Base-by-base conservation (phyloP, 108 stramenopile genomes). In the Parietichytrium sp. region DNA sequence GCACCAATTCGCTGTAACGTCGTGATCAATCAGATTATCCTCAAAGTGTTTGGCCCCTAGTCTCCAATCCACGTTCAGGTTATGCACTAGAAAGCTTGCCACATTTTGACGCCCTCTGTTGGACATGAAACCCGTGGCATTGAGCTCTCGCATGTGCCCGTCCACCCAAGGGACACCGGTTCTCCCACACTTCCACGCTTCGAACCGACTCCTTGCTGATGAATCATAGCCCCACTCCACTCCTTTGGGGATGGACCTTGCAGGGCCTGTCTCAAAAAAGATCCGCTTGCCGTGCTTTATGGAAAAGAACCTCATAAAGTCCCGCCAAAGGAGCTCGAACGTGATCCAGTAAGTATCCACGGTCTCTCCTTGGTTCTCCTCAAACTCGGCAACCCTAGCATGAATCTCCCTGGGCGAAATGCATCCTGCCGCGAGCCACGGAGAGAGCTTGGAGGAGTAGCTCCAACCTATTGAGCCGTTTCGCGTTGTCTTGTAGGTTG, bases 81-180 rank as follows among this genome's bases (percentile, higher is more conserved):
- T 96, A 72, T 93, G 88, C 7, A 93, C 91, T 53, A 99, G 83
- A 78, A 96, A 99, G 18, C 93, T 93, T 15, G 92, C 92, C 4
- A 97, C 97, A 82, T 96, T 97, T 83, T 98, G 97, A 16, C 96
- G 89, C 13, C 95, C 97, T 23, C 98, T 91, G 81, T 99, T 99
- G 29, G 91, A 92, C 96, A 96, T 96, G 89, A 96, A 99, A 0
- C 98, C 98, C 4, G 95, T 96, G 1, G 92, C 92, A 8, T 82
- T 83, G 6, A 99, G 86, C 89, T 99, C 98, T 23, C 98, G 87
- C 98, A 98, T 99, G 86, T 98, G 97, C 82, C 96, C 98, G 86
- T 99, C 98, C 48, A 97, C 94, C 54, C 98, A 79, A 3, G 98
- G 98, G 83, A 90, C 94, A 29, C 92, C 92, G 3, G 96, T 97